These are phyloP conservation scores for Capronia americana DNA, from an alignment of 2,329 filamentous ascomycete species.

Conservation along the genomic window DNA sequence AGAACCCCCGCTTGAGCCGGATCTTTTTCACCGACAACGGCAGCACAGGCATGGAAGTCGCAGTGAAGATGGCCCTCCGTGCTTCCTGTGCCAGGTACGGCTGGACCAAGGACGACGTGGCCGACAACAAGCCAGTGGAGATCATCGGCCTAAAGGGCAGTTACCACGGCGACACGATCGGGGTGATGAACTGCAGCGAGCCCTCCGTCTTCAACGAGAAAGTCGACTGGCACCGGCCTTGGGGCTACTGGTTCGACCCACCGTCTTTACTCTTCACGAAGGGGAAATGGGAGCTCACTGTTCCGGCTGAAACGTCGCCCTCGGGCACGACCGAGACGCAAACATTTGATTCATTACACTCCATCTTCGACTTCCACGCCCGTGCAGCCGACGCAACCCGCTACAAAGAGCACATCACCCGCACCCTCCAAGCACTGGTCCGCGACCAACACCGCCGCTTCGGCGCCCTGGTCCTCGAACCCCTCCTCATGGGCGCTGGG, in stretches of 20 bases:
- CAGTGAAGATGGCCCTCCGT: slow-evolving; percentile 81
- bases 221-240: slow-evolving; percentile 83
- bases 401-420: slow-evolving; percentile 67
- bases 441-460: slow-evolving; percentile 67
- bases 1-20: slow-evolving; percentile 69
- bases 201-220: slow-evolving; percentile 79
- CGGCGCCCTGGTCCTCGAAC: slow-evolving; percentile 80
- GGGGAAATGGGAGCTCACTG: slow-evolving; percentile 63
- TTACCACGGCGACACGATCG: slow-evolving; percentile 88
- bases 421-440: slow-evolving; percentile 61
- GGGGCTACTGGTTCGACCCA: slow-evolving; percentile 81
- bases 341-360: slow-evolving; percentile 57
- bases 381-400: slow-evolving; percentile 56
- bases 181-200: slow-evolving; percentile 84
- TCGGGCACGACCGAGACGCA: slow-evolving; percentile 38
- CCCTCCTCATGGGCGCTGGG: slow-evolving; percentile 78
- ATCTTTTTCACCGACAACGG: slow-evolving; percentile 87
- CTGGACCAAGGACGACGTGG: slow-evolving; percentile 60
- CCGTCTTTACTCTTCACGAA: slow-evolving; percentile 71
- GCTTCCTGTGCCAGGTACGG: slow-evolving; percentile 71
- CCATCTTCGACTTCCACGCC: slow-evolving; percentile 65
- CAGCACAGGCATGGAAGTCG: slow-evolving; percentile 83
- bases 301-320: slow-evolving; percentile 26
- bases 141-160: slow-evolving; percentile 78
- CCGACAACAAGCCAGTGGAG: slow-evolving; percentile 63